Percentiles rank a stretch among this genome's conserved stretches.
Evolutionary conservation across 78 protist genomes (phyloP).

Genomic region (Dictyostelium firmibasis): DNA sequence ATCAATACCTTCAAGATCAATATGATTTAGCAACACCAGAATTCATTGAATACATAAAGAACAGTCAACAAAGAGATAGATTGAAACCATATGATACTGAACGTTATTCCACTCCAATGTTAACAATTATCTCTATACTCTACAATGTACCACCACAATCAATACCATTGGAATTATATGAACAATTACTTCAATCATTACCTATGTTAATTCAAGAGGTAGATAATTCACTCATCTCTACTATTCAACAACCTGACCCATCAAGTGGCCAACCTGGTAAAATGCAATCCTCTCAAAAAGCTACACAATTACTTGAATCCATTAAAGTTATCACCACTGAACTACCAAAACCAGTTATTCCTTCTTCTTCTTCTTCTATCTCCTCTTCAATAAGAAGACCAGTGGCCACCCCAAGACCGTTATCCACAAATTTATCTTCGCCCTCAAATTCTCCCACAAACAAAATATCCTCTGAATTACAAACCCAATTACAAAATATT

Average conservation of each 20-base stretch:
- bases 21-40: slow-evolving; percentile 49
- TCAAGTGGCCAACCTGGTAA: slow-evolving; percentile 43
- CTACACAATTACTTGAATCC: not conserved
- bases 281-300: slow-evolving; percentile 27
- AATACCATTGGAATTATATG: slow-evolving; percentile 50
- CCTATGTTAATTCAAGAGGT: slow-evolving; percentile 58
- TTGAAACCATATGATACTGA: slow-evolving; percentile 47
- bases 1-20: not conserved
- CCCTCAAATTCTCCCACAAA: not conserved
- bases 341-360: not conserved
- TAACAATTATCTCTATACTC: slow-evolving; percentile 34
- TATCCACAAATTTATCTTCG: not conserved
- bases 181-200: not conserved
- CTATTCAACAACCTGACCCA: slow-evolving; percentile 68
- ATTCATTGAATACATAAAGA: slow-evolving; percentile 21
- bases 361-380: not conserved
- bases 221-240: slow-evolving; percentile 56
- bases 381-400: not conserved
- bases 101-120: slow-evolving; percentile 37
- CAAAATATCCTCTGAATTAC: not conserved
- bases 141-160: slow-evolving; percentile 8
- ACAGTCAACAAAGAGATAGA: slow-evolving; percentile 32
- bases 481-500: slow-evolving; percentile 1
- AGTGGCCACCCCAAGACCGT: not conserved
- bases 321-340: slow-evolving; percentile 26